Conservation (phyloP, 2,329 filamentous ascomycete species). For the Penicillium sp. region DNA sequence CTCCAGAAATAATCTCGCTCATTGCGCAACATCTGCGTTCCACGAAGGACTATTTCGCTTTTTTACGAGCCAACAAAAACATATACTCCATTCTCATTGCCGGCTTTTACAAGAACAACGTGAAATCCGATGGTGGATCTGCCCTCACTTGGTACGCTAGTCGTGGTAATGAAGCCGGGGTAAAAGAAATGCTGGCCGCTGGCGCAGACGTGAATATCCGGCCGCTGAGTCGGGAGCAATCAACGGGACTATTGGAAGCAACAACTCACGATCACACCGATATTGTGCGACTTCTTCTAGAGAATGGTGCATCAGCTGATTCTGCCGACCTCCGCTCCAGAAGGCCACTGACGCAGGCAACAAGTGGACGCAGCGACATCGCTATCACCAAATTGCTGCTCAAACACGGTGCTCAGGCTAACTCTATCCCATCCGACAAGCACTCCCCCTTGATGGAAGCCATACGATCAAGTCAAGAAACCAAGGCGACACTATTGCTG, state of each 20-base stretch:
- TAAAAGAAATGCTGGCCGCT: constrained; percentile 10
- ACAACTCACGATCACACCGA: not conserved
- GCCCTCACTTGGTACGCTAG: constrained; percentile 12
- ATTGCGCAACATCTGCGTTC: too few species aligned
- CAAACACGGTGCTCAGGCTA: constrained; percentile 1
- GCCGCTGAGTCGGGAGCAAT: not conserved
- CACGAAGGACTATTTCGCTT: too few species aligned
- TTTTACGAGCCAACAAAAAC: too few species aligned
- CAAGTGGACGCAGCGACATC: not conserved
- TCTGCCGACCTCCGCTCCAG: constrained; percentile 1
- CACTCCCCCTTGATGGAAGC: constrained; percentile 1
- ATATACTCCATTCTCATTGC: too few species aligned
- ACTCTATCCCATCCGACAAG: constrained; percentile 4
- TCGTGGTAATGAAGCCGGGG: constrained; percentile 4
- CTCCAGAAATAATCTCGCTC: too few species aligned
- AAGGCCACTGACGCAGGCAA: constrained; percentile 7
- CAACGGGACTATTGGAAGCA: constrained; percentile 7
- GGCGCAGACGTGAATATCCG: constrained; percentile 10
- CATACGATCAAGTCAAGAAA: constrained; percentile 5
- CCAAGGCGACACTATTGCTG: constrained; percentile 6
- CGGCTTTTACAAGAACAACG: not conserved
- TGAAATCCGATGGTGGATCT: constrained; percentile 8
- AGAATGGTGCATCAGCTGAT: constrained; percentile 8
- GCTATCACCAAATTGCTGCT: constrained; percentile 9
- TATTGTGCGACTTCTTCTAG: constrained; percentile 7